Evolutionary conservation across 78 protist genomes (phyloP).

Genomic region (Dictyostelium capitatum): DNA sequence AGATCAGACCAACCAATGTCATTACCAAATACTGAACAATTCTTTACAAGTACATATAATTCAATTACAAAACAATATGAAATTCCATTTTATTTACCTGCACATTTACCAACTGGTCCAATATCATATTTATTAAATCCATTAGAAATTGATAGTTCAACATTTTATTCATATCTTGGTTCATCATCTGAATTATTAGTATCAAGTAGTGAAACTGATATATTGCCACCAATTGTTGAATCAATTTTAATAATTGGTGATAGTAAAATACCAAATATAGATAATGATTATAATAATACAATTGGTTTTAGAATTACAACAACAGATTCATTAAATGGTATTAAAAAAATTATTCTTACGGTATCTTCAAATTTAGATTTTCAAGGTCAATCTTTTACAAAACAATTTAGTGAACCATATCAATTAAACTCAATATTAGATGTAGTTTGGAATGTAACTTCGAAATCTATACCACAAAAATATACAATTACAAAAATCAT

Average conservation of each 20-base stretch:
- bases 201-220: neutral
- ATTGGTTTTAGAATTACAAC: neutral
- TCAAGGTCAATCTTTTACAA: no score
- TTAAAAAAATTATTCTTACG: neutral
- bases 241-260: neutral
- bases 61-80: neutral
- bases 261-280: neutral
- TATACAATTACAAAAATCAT: neutral
- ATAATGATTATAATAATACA: neutral
- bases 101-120: neutral
- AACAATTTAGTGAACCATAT: no score
- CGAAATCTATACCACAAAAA: neutral
- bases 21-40: neutral
- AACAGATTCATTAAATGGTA: neutral
- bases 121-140: neutral
- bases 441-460: no score
- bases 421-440: no score
- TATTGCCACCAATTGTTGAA: neutral
- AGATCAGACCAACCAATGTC: neutral
- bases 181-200: neutral
- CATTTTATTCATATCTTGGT: neutral
- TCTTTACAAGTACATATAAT: neutral
- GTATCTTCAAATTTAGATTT: neutral
- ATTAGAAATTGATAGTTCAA: constrained; percentile 1
- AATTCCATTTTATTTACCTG: neutral